phyloP scores from a whole-genome alignment of 805 yeast species.

The Starmerella potacharoeniae region DNA sequence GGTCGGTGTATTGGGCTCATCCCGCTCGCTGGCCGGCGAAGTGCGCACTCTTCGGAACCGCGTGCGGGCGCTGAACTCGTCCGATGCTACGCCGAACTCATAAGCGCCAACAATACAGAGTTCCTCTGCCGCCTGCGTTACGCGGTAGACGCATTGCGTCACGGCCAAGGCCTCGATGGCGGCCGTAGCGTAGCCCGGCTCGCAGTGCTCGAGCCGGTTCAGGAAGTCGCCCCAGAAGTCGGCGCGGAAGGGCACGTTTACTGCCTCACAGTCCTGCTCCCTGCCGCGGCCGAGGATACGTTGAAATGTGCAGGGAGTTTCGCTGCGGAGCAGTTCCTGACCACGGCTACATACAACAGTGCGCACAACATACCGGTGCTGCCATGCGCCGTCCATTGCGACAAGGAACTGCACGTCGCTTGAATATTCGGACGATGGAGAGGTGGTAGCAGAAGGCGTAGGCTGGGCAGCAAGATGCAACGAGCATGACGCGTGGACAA shows the following conservation, averaged over 20 bases:
- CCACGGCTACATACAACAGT: slow-evolving; percentile 29
- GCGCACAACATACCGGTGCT: slow-evolving; percentile 17
- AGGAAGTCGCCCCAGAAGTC: slow-evolving; percentile 33
- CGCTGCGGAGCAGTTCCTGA: slow-evolving; percentile 22
- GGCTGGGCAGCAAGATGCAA: slow-evolving; percentile 13
- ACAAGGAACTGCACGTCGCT: slow-evolving; percentile 23
- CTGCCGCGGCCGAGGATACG: slow-evolving; percentile 17
- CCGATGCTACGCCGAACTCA: slow-evolving; percentile 29
- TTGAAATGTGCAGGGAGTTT: slow-evolving; percentile 15
- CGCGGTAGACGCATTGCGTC: slow-evolving; percentile 26
- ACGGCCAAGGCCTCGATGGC: slow-evolving; percentile 28
- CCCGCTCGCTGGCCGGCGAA: not conserved
- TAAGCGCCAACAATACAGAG: slow-evolving; percentile 28
- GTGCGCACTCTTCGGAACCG: slow-evolving; percentile 26
- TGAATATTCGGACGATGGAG: slow-evolving; percentile 1
- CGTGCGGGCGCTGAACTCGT: slow-evolving; percentile 29
- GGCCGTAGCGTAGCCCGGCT: slow-evolving; percentile 23
- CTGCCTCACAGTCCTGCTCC: slow-evolving; percentile 25
- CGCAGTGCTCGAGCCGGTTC: slow-evolving; percentile 24
- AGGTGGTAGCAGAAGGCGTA: not conserved
- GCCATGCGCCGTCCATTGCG: slow-evolving; percentile 6
- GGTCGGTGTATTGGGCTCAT: slow-evolving; percentile 8
- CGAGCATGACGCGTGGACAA: slow-evolving; percentile 28
- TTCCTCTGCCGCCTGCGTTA: slow-evolving; percentile 13
- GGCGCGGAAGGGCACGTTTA: slow-evolving; percentile 29